Evolutionary conservation across 768 basidiomycete species (phyloP), one percentile per base, ranked within the genome.

Genomic region (Collybia mongolica): DNA sequence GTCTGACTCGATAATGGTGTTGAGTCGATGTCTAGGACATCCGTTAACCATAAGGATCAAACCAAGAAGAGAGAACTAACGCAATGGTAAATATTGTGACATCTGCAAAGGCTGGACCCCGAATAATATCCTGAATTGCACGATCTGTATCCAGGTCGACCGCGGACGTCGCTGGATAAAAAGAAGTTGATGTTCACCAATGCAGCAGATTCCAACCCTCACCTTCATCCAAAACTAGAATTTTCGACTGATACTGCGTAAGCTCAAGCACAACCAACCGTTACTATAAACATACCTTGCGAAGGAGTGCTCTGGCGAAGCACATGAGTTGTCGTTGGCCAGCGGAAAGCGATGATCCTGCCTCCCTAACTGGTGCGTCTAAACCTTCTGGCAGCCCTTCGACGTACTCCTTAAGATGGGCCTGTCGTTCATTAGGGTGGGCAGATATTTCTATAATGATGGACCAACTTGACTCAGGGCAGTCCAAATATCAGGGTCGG

Each of bases 201-300:
- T 22, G 5, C 14, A 17, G 5, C 4, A 24, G 5, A 15, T 7
- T 22, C 2, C 48, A n/a, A 39, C n/a, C 9, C 58, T 55, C 59
- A 82, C 88, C 90, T 81, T 98, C 95, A 61, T 97, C 95, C n/a
- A 98, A 73, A 0, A 97, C 90, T 5, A 98, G 74, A 32, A 97
- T 86, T 67, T 86, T 94, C 15, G 90, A 83, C 82, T 88, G 52
- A 29, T 22, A 52, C 24, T 15, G 56, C 44, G 41, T 42, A 46
- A 52, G 49, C 36, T 28, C 24, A 0, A 11, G 38, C 15, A 56
- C 14, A 17, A 42, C 51, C 45, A 28, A 28, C 41, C 39, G 12
- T 8, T n/a, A 19, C 14, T 18, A 39, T 17, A 23, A 19, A 28
- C 11, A 46, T 65, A 83, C 85, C 74, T 90, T 88, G 48, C 88